Conservation (phyloP, 257 asterid genomes). For the Rhazya stricta region DNA sequence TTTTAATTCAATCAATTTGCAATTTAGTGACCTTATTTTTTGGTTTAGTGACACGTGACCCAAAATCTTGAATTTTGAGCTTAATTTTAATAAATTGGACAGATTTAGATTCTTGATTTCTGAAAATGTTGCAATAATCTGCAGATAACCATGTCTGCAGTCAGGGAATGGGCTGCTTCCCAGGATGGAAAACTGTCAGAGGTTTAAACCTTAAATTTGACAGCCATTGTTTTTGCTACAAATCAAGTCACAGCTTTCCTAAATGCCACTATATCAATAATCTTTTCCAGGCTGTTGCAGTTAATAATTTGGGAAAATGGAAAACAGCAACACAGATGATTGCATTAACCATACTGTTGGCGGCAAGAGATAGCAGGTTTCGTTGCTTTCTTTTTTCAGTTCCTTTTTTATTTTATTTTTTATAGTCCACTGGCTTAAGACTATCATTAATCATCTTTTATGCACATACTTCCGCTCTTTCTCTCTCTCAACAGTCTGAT, state of each 20-base stretch:
- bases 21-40: neutral
- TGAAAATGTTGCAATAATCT: constrained; percentile 12
- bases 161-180: constrained; percentile 99
- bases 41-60: neutral
- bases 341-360: constrained; percentile 78
- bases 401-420: neutral
- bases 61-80: neutral
- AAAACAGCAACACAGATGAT: constrained; percentile 96
- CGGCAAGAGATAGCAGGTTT: constrained; percentile 85
- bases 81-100: neutral
- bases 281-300: constrained; percentile 82
- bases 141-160: constrained; percentile 98
- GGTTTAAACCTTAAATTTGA: constrained; percentile 30
- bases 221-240: neutral
- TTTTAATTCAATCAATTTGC: neutral
- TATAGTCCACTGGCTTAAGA: neutral
- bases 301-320: constrained; percentile 91
- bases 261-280: neutral
- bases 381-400: constrained; percentile 8
- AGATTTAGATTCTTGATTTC: neutral
- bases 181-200: constrained; percentile 81
- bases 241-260: neutral
- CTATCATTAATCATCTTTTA: neutral
- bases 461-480: neutral
- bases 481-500: constrained; percentile 44